Conservation (phyloP, 768 basidiomycete species). For the Mycena pura region DNA sequence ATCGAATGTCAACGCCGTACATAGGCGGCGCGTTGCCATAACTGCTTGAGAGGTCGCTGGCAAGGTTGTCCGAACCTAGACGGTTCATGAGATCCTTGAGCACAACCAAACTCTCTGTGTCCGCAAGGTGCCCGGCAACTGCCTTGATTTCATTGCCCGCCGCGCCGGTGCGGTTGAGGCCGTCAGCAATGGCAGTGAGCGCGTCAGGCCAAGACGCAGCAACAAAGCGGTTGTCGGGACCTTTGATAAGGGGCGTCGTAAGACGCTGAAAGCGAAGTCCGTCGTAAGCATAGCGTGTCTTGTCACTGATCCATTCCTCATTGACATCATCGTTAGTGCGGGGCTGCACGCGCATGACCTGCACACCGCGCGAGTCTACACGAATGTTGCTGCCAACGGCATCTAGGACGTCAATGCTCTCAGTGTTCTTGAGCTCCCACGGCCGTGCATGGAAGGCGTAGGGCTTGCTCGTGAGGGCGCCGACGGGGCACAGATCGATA, state of each 20-base stretch:
- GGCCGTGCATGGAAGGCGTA: slow-evolving; percentile 97
- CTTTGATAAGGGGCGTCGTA: slow-evolving; percentile 87
- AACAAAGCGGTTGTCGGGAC: slow-evolving; percentile 89
- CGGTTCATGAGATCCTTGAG: slow-evolving; percentile 93
- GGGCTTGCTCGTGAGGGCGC: slow-evolving; percentile 97
- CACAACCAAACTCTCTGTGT: slow-evolving; percentile 92
- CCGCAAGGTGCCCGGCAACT: slow-evolving; percentile 90
- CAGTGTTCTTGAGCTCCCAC: slow-evolving; percentile 99
- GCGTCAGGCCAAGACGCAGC: slow-evolving; percentile 93
- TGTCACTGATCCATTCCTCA: slow-evolving; percentile 99
- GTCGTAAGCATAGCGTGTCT: slow-evolving; percentile 96
- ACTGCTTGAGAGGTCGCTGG: slow-evolving; percentile 69
- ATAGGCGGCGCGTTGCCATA: slow-evolving; percentile 69
- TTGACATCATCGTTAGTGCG: slow-evolving; percentile 97
- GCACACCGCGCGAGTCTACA: slow-evolving; percentile 91
- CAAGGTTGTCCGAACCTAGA: slow-evolving; percentile 93
- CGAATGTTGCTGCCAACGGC: slow-evolving; percentile 97
- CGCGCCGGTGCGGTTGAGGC: slow-evolving; percentile 81
- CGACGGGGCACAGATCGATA: slow-evolving; percentile 97
- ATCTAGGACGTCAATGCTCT: slow-evolving; percentile 94
- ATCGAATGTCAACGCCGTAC: slow-evolving; percentile 88
- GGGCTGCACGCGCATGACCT: slow-evolving; percentile 98
- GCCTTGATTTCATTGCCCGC: slow-evolving; percentile 93
- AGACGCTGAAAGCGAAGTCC: slow-evolving; percentile 95
- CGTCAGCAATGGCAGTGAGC: slow-evolving; percentile 76